A percentile compares a stretch with the other conserved stretches of the same genome.
Conservation (phyloP, 805 yeast genomes). For the Starmerella floricola region DNA sequence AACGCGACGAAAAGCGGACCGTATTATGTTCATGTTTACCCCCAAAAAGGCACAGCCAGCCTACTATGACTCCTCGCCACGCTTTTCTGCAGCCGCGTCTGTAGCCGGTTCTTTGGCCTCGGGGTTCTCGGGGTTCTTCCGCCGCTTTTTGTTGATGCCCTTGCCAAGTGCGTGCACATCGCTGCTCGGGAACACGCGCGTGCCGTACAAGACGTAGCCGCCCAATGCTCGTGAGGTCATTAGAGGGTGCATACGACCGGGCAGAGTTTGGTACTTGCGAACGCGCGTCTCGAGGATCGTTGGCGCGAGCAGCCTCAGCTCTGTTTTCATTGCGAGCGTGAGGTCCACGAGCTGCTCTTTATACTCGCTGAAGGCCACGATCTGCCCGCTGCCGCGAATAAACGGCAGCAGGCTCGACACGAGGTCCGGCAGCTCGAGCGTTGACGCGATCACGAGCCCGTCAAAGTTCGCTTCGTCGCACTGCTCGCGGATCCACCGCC, state of each 20-base stretch:
- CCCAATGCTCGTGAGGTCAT: slow-evolving; percentile 93
- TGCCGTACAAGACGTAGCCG: slow-evolving; percentile 71
- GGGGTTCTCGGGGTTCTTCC: slow-evolving; percentile 8
- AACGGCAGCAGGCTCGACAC: slow-evolving; percentile 50
- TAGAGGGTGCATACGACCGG: slow-evolving; percentile 86
- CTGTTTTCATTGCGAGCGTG: slow-evolving; percentile 53
- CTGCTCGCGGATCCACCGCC: slow-evolving; percentile 31
- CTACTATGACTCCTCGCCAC: too few species aligned
- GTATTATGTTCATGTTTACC: too few species aligned
- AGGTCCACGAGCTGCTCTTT: slow-evolving; percentile 70
- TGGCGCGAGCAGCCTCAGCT: slow-evolving; percentile 68
- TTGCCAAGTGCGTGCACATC: slow-evolving; percentile 55
- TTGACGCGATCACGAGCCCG: slow-evolving; percentile 60
- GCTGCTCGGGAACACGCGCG: slow-evolving; percentile 62
- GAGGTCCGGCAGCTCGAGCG: slow-evolving; percentile 55
- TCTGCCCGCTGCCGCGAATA: slow-evolving; percentile 74
- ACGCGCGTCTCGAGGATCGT: slow-evolving; percentile 70
- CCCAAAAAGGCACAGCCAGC: too few species aligned
- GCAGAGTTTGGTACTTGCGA: slow-evolving; percentile 79
- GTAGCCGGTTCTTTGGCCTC: neutral
- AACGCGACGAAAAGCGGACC: too few species aligned
- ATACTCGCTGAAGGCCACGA: slow-evolving; percentile 68
- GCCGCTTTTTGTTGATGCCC: slow-evolving; percentile 11
- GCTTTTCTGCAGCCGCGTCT: too few species aligned
- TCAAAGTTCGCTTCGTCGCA: slow-evolving; percentile 51